A percentile compares a stretch with the other conserved stretches of the same genome.
phyloP scores from a whole-genome alignment of 805 yeast species.

The Lachancea lanzarotensis region DNA sequence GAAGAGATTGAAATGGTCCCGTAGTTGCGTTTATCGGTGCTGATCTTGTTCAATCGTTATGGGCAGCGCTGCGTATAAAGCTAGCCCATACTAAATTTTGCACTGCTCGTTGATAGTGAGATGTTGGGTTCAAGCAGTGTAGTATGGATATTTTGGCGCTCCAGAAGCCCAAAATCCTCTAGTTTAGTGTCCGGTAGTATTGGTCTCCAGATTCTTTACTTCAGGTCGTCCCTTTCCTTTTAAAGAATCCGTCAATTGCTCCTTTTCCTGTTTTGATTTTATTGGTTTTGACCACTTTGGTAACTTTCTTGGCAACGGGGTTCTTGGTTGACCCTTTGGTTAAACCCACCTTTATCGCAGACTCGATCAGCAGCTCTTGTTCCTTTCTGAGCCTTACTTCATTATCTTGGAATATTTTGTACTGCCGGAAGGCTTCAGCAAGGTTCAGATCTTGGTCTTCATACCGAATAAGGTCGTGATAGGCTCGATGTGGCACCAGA shows the following conservation, averaged over 20 bases:
- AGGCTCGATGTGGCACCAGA: slow-evolving; percentile 42
- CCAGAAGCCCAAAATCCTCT: too few relatives aligned
- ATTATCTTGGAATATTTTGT: slow-evolving; percentile 26
- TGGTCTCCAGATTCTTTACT: not conserved
- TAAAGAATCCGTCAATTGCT: slow-evolving; percentile 64
- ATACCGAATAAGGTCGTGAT: slow-evolving; percentile 16
- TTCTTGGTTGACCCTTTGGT: slow-evolving; percentile 14
- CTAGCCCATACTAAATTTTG: slow-evolving; percentile 1
- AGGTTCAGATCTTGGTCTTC: slow-evolving; percentile 15
- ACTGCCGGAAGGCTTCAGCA: slow-evolving; percentile 27
- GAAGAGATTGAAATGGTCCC: not conserved
- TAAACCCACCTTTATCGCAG: slow-evolving; percentile 28
- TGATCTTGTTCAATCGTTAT: not conserved
- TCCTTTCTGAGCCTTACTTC: slow-evolving; percentile 18
- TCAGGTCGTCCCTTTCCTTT: slow-evolving; percentile 22
- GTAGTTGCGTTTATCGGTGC: too few relatives aligned
- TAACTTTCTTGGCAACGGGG: slow-evolving; percentile 23
- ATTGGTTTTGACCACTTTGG: slow-evolving; percentile 10
- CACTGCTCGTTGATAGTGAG: slow-evolving; percentile 4
- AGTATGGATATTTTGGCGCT: too few relatives aligned
- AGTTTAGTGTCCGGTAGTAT: too few relatives aligned
- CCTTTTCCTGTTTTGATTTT: slow-evolving; percentile 55
- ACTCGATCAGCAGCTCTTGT: slow-evolving; percentile 28
- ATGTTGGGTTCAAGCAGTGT: not conserved
- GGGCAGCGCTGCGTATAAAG: not conserved